phyloP scores from a whole-genome alignment of 164 flowering plant genomes.

The Sedum album region DNA sequence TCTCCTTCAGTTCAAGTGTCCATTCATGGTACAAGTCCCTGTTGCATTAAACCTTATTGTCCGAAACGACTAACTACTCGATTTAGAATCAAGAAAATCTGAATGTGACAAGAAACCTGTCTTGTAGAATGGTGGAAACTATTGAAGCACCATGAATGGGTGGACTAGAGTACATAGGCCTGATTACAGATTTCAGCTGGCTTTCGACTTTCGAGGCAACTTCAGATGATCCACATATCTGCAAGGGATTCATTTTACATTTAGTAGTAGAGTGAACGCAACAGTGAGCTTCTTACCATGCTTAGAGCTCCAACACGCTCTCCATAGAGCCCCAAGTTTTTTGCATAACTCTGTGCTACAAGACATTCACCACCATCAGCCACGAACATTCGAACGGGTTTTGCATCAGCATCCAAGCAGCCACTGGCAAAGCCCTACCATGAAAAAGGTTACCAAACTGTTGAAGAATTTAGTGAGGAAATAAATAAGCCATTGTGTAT shows the following conservation, averaged over 20 bases:
- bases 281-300: conserved; percentile 68
- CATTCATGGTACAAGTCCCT: conserved; percentile 81
- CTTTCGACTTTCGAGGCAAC: conserved; percentile 87
- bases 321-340: conserved; percentile 97
- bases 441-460: too few species aligned
- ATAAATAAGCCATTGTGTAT: not conserved
- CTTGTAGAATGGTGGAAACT: conserved; percentile 76
- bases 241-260: not conserved
- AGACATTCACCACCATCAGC: conserved; percentile 95
- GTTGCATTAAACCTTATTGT: conserved; percentile 6
- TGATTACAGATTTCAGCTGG: conserved; percentile 91
- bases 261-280: not conserved
- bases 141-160: conserved; percentile 98
- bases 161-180: conserved; percentile 97
- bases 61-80: not conserved
- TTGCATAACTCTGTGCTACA: conserved; percentile 94
- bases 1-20: conserved; percentile 91
- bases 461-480: too few species aligned
- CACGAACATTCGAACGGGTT: conserved; percentile 81
- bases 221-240: conserved; percentile 83
- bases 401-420: conserved; percentile 87
- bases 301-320: conserved; percentile 99
- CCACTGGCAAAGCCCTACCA: conserved; percentile 97
- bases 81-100: too few species aligned
- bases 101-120: conserved; percentile 38